A percentile compares a stretch with the other conserved stretches of the same genome.
These are phyloP conservation scores for Sphaerulina musiva DNA, from an alignment of 2,329 filamentous ascomycete species.

Conservation along the genomic window DNA sequence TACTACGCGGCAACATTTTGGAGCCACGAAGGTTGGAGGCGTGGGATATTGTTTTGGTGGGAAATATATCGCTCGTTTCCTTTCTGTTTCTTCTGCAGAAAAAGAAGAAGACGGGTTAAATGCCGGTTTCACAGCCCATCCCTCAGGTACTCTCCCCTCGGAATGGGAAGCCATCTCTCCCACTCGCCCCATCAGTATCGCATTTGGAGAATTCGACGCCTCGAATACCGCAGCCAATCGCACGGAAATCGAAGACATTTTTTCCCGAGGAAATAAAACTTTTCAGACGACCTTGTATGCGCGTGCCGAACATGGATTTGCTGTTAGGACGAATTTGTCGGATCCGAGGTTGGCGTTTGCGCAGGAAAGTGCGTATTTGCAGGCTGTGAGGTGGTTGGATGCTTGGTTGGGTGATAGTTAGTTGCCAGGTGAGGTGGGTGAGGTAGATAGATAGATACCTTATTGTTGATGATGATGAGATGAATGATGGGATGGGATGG, in stretches of 20 bases:
- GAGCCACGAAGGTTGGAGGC: slow-evolving; percentile 51
- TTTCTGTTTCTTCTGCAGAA: slow-evolving; percentile 20
- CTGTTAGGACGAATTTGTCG: slow-evolving; percentile 29
- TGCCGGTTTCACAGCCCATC: slow-evolving; percentile 64
- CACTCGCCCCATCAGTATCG: slow-evolving; percentile 60
- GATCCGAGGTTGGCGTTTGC: slow-evolving; percentile 30
- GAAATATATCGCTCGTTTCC: slow-evolving; percentile 65
- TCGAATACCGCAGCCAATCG: slow-evolving; percentile 21
- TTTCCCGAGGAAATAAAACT: slow-evolving; percentile 28
- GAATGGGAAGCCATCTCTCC: slow-evolving; percentile 56
- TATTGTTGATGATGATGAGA: too few species aligned
- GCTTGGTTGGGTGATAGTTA: slow-evolving; percentile 25
- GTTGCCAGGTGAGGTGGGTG: too few species aligned
- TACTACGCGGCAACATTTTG: slow-evolving; percentile 50
- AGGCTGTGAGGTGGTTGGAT: slow-evolving; percentile 34
- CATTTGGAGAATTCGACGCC: slow-evolving; percentile 29
- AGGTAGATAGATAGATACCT: too few species aligned
- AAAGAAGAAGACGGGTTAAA: slow-evolving; percentile 39
- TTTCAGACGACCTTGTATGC: slow-evolving; percentile 32
- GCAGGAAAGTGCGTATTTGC: slow-evolving; percentile 32
- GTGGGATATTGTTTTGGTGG: slow-evolving; percentile 72
- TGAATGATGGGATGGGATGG: too few species aligned
- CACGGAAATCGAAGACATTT: slow-evolving; percentile 26
- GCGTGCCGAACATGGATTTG: slow-evolving; percentile 33
- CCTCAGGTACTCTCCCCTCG: slow-evolving; percentile 58